Evolutionary conservation across 805 yeast species (phyloP).

Genomic region (Candida broadrunensis): DNA sequence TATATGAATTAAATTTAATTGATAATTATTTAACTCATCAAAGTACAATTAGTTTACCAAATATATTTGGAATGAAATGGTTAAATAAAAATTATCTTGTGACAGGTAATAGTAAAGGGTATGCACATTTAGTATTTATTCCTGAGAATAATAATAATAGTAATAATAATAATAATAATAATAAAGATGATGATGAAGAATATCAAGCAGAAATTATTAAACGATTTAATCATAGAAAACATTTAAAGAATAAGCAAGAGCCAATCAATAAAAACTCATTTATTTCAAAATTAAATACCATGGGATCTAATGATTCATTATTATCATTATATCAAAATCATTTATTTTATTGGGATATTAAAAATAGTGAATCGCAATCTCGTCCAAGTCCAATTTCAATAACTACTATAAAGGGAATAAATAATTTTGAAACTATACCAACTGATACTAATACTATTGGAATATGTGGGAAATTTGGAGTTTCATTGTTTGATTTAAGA

Average conservation of each 20-base stretch:
- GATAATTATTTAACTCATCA: slow-evolving; percentile 50
- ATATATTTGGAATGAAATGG: slow-evolving; percentile 55
- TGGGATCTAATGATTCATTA: slow-evolving; percentile 42
- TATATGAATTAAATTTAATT: slow-evolving; percentile 44
- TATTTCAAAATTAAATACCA: slow-evolving; percentile 23
- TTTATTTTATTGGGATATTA: slow-evolving; percentile 74
- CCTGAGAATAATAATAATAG: slow-evolving; percentile 43
- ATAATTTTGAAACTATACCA: slow-evolving; percentile 48
- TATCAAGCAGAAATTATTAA: slow-evolving; percentile 70
- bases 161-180: not conserved
- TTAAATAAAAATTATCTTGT: slow-evolving; percentile 43
- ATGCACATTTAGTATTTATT: slow-evolving; percentile 66
- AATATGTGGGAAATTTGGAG: slow-evolving; percentile 68
- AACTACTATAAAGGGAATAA: slow-evolving; percentile 48
- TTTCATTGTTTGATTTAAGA: slow-evolving; percentile 71
- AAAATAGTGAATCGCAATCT: slow-evolving; percentile 43
- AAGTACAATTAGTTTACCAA: slow-evolving; percentile 57
- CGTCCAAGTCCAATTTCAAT: slow-evolving; percentile 52
- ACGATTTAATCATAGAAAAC: slow-evolving; percentile 76
- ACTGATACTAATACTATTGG: slow-evolving; percentile 53
- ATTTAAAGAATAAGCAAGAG: slow-evolving; percentile 35
- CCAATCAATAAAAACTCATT: slow-evolving; percentile 19
- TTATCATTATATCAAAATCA: slow-evolving; percentile 66
- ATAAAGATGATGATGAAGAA: slow-evolving; percentile 19
- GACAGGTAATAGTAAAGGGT: slow-evolving; percentile 79